Evolutionary conservation across 768 basidiomycete species (phyloP), one percentile per base, ranked within the genome.

Genomic region (Tylopilus cervinicoccineus): DNA sequence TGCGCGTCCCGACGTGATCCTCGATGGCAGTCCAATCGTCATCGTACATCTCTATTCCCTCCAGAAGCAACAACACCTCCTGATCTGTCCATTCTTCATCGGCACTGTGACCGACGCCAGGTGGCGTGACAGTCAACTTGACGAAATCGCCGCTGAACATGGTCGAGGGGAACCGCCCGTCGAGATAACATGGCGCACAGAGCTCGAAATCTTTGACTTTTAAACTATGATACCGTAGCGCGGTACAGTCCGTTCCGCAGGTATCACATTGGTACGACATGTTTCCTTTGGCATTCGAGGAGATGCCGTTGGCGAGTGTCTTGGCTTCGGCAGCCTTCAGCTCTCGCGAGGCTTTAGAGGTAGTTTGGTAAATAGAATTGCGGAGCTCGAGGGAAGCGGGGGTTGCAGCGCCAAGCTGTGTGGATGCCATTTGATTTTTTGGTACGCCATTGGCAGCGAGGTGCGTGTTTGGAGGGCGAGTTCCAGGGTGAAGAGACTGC

Each of bases 111-210:
- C 67, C 59, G 6, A 67, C 53, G 4, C 65, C 67, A 13, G 67
- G 63, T 0, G 65, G 65, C 2, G 58, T 46, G 13, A 68, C 65
- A 6, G 86, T 80, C 55, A 93, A 78, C 62, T 88, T 90, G 56
- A 98, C 89, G 68, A 99, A 99, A 71, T 97, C 95, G 12, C 95
- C 95, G 34, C 88, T 89, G 72, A 92, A 97, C 87, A 98, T 92
- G 26, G 82, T 84, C 0, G 89, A 89, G 0, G 96, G 93, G 76
- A 99, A 99, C 38, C 96, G 89, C 3, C 95, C 96, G 51, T 94
- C 91, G 51, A 93, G 83, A 68, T 97, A 99, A 70, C 95, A 98
- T 1, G 90, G 77, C 0, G 86, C 78, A 58, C 95, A 99, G 36
- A 98, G 79, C 53, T 90, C 88, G 64, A 93, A 84, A 59, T 92